Percentiles rank a stretch among this genome's conserved stretches.
Evolutionary conservation across 2,329 filamentous ascomycete genomes (phyloP).

Genomic region (Neofusicoccum kwambonambiense): DNA sequence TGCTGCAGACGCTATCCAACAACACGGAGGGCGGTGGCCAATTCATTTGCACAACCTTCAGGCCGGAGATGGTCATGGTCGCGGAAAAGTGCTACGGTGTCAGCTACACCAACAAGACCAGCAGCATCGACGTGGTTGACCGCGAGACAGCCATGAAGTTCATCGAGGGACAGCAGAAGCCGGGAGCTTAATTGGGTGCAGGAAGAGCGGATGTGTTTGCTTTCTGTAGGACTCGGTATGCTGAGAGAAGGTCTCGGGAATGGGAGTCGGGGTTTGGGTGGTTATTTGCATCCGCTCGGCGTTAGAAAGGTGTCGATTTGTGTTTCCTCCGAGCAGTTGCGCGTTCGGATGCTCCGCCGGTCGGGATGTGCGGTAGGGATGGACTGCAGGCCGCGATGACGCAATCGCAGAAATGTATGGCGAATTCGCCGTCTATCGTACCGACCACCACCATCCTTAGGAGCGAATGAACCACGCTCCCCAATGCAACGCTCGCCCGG

Average conservation of each 20-base stretch:
- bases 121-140: conserved; percentile 85
- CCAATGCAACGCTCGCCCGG: neutral
- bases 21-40: conserved; percentile 58
- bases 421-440: neutral
- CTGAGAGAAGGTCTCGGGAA: neutral
- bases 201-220: neutral
- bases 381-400: neutral
- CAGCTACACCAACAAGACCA: conserved; percentile 87
- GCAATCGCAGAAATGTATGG: conserved; percentile 6
- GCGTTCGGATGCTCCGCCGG: no score
- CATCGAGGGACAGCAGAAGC: conserved; percentile 75
- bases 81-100: conserved; percentile 98
- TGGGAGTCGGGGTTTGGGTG: neutral
- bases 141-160: conserved; percentile 88
- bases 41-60: conserved; percentile 98
- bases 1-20: conserved; percentile 61
- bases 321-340: neutral
- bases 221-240: neutral
- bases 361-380: neutral
- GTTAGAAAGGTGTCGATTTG: neutral
- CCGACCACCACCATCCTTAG: neutral
- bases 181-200: neutral
- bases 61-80: conserved; percentile 91
- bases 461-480: neutral
- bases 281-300: conserved; percentile 10